Evolutionary conservation across 2,329 filamentous ascomycete species (phyloP).

Genomic region (Didymella segeticola): DNA sequence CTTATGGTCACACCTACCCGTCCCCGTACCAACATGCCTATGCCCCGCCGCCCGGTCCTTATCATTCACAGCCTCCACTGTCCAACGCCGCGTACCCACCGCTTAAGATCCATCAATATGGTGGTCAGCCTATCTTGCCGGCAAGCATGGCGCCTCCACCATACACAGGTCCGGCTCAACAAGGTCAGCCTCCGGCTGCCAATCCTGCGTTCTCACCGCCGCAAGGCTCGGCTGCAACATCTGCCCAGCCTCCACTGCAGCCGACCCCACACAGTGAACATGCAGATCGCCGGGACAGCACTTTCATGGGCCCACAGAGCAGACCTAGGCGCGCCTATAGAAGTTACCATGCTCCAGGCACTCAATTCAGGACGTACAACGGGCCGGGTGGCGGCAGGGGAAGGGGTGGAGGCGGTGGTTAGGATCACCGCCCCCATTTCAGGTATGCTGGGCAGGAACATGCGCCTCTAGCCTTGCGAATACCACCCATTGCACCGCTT

Average conservation of each 20-base stretch:
- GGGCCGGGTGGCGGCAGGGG: slow-evolving; percentile 34
- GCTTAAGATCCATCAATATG: slow-evolving; percentile 49
- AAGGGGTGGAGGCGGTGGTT: slow-evolving; percentile 35
- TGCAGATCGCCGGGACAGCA: slow-evolving; percentile 24
- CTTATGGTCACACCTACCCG: slow-evolving; percentile 26
- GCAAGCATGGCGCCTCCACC: slow-evolving; percentile 46
- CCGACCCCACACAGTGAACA: slow-evolving; percentile 30
- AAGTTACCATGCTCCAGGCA: slow-evolving; percentile 43
- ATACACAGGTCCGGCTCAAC: slow-evolving; percentile 25
- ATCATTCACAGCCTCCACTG: slow-evolving; percentile 42
- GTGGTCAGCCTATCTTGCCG: slow-evolving; percentile 49
- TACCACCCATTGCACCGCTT: no score
- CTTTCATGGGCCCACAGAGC: slow-evolving; percentile 30
- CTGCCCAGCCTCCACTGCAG: slow-evolving; percentile 13
- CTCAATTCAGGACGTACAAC: slow-evolving; percentile 43
- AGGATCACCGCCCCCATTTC: slow-evolving; percentile 1
- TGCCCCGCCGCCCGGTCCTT: slow-evolving; percentile 42
- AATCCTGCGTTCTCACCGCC: slow-evolving; percentile 27
- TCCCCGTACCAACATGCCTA: slow-evolving; percentile 39
- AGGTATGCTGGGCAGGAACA: background rate
- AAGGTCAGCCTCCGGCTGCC: slow-evolving; percentile 19
- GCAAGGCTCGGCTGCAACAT: slow-evolving; percentile 22
- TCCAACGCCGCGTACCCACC: slow-evolving; percentile 37
- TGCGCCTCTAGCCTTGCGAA: no score
- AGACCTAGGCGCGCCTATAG: slow-evolving; percentile 40